Conservation (phyloP, 768 basidiomycete species). For the Boletellus emodensis region DNA sequence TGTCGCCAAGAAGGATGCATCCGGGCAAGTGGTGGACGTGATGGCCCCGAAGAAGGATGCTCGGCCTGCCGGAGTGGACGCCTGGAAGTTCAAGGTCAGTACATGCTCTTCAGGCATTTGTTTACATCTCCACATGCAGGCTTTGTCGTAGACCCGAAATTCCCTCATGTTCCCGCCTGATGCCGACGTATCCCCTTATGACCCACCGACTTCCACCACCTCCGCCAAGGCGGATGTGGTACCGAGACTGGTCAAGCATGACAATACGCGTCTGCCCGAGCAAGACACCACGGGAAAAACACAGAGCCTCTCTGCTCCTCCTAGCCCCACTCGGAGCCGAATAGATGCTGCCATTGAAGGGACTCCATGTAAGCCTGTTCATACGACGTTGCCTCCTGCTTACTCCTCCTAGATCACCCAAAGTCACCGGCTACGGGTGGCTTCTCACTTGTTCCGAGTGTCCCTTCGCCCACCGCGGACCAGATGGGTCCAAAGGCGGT, state of each 20-base stretch:
- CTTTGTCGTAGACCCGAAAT: conserved; percentile 69
- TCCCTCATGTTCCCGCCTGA: conserved; percentile 95
- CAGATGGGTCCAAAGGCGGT: conserved; percentile 78
- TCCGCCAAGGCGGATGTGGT: conserved; percentile 35
- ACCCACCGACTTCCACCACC: conserved; percentile 35
- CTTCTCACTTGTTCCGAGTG: conserved; percentile 75
- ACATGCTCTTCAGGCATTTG: not conserved
- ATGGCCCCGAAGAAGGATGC: conserved; percentile 79
- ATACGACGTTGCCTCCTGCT: conserved; percentile 3
- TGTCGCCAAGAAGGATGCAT: conserved; percentile 21
- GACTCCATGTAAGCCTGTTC: conserved; percentile 69
- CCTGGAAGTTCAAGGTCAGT: conserved; percentile 76
- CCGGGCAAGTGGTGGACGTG: conserved; percentile 51
- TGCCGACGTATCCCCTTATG: conserved; percentile 79
- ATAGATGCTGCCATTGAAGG: conserved; percentile 93
- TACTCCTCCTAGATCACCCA: conserved; percentile 51
- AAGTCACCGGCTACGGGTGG: conserved; percentile 49
- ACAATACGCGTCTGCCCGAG: conserved; percentile 76
- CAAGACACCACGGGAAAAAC: conserved; percentile 52
- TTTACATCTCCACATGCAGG: not conserved
- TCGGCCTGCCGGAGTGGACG: conserved; percentile 68
- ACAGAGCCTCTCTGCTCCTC: conserved; percentile 53
- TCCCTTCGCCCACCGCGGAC: conserved; percentile 85
- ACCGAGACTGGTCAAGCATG: conserved; percentile 67
- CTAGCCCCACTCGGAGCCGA: conserved; percentile 86